phyloP scores from a whole-genome alignment of 176 grass and related monocot genomes.

The Alopecurus myosuroides region DNA sequence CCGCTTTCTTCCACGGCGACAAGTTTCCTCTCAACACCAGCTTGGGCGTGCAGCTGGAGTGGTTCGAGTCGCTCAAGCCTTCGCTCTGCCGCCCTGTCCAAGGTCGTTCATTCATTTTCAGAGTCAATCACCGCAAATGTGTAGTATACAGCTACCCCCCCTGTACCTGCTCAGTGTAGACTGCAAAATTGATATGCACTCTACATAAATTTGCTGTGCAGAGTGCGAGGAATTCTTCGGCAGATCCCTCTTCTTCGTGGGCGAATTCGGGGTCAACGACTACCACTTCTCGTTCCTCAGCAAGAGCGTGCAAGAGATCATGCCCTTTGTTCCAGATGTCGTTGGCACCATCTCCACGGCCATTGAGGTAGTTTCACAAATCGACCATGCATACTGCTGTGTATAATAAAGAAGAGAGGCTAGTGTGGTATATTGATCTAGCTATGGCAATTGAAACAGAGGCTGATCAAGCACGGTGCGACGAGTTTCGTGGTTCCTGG shows the following conservation, averaged over 20 bases:
- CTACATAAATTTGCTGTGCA: neutral
- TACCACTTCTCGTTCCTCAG: constrained; percentile 7
- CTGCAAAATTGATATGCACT: neutral
- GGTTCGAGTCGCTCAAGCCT: constrained; percentile 41
- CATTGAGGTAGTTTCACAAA: constrained; percentile 32
- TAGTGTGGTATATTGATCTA: neutral
- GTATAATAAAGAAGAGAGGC: neutral
- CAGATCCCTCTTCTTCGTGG: constrained; percentile 45
- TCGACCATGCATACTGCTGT: neutral
- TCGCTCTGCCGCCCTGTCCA: constrained; percentile 27
- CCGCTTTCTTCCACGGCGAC: constrained; percentile 20
- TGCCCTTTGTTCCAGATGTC: constrained; percentile 17
- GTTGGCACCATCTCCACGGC: constrained; percentile 28
- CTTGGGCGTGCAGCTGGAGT: constrained; percentile 38
- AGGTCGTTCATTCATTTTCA: constrained; percentile 9
- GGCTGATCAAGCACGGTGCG: constrained; percentile 28
- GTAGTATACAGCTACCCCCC: neutral
- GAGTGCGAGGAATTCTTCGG: constrained; percentile 33
- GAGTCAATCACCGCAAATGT: neutral
- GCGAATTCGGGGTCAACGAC: constrained; percentile 41
- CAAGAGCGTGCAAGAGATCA: constrained; percentile 28
- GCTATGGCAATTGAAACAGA: neutral
- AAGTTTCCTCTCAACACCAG: constrained; percentile 35
- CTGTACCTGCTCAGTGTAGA: neutral
- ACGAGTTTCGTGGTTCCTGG: constrained; percentile 3